Percentiles rank a stretch among this genome's conserved stretches.
Conservation (phyloP, 2,329 filamentous ascomycete species). For the Fusarium sp. region DNA sequence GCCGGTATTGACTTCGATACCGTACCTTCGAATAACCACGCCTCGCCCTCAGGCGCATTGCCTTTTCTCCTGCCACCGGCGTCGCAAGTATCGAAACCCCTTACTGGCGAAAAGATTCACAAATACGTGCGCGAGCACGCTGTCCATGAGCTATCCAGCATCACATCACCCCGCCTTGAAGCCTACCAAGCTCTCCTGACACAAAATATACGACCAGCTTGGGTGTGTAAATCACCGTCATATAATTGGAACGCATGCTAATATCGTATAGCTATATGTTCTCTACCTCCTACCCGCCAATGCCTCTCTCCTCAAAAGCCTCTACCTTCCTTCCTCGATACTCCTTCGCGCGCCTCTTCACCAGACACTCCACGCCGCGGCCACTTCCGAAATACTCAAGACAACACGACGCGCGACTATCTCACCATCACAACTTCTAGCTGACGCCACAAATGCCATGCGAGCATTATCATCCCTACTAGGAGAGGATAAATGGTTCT, state of each 20-base stretch:
- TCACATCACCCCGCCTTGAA: constrained; percentile 68
- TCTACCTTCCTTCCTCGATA: constrained; percentile 76
- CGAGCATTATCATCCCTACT: constrained; percentile 57
- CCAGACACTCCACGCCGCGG: constrained; percentile 75
- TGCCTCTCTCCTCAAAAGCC: constrained; percentile 70
- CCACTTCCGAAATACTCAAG: constrained; percentile 77
- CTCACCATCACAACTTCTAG: constrained; percentile 52
- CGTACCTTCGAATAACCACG: constrained; percentile 86
- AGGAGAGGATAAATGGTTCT: constrained; percentile 58
- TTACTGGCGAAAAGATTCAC: constrained; percentile 66
- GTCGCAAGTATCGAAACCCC: constrained; percentile 48
- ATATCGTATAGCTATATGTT: constrained; percentile 70
- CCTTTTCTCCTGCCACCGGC: constrained; percentile 79
- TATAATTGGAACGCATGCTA: neutral
- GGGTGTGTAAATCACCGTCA: constrained; percentile 62
- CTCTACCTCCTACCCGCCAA: constrained; percentile 81
- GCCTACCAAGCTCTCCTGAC: constrained; percentile 83
- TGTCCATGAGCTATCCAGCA: constrained; percentile 54
- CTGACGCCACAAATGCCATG: constrained; percentile 57
- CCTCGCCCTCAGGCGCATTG: constrained; percentile 86
- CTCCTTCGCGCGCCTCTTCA: constrained; percentile 72
- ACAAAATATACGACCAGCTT: constrained; percentile 81
- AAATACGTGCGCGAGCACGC: constrained; percentile 69
- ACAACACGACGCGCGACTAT: constrained; percentile 55
- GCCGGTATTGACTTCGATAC: constrained; percentile 73